Base-by-base conservation (phyloP, 2,329 filamentous ascomycete species). In the Claviceps paspali region DNA sequence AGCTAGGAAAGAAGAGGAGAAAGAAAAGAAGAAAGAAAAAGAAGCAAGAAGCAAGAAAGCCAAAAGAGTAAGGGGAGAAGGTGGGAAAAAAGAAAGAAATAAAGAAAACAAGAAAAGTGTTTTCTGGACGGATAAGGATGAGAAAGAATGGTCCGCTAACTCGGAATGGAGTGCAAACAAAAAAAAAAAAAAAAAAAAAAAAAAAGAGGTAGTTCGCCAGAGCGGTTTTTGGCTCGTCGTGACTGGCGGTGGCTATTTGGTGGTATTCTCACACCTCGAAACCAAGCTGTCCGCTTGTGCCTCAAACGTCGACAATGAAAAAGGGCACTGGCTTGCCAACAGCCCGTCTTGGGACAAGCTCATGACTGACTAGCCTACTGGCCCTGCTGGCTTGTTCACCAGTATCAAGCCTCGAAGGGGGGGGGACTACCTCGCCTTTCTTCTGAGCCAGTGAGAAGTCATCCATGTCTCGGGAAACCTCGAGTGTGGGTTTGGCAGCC, bases 381-480 rank as follows among this genome's bases (percentile, higher is more conserved):
- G 36, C n/a, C 39, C 26, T 8, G 29, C 35, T 33, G 36, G 27
- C 22, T 34, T 36, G 37, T n/a, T 33, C 40, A 37, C 40, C 33
- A 41, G 38, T 33, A 28, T 37, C 40, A 38, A 41, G 37, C 39
- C 39, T 36, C n/a, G n/a, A n/a, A n/a, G n/a, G n/a, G n/a, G n/a
- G 24, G 33, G 39, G 33, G 22, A 21, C 36, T 39, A 33, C 35
- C 24, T 33, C 14, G 38, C 36, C 34, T 30, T 39, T 29, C 27
- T 8, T 21, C 4, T 32, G 28, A 30, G 28, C 41, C 41, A 45
- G 39, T 43, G 36, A 39, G 41, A 43, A 43, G 37, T 38, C 41
- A 41, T 46, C 41, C 47, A 52, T 52, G 45, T 50, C 49, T 52
- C 45, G 45, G 44, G 44, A 46, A 29, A 45, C 36, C 41, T 39